A percentile compares a stretch with the other conserved stretches of the same genome.
phyloP scores from a whole-genome alignment of 768 basidiomycete species.

The Collybia sordida region DNA sequence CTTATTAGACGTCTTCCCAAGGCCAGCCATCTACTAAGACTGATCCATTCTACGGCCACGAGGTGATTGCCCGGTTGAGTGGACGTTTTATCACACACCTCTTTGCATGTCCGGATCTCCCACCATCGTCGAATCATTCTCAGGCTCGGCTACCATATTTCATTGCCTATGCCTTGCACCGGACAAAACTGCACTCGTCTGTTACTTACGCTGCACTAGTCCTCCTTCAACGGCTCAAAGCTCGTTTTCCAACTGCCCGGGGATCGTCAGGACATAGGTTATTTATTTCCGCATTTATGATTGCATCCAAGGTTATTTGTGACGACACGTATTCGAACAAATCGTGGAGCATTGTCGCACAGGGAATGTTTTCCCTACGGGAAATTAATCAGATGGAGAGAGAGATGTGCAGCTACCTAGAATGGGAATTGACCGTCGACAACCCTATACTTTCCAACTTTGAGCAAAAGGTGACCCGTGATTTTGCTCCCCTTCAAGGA shows the following conservation, averaged over 20 bases:
- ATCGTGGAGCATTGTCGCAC: conserved; percentile 88
- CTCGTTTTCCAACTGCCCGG: conserved; percentile 87
- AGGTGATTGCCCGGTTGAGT: conserved; percentile 64
- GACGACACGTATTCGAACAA: conserved; percentile 95
- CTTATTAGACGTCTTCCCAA: conserved; percentile 12
- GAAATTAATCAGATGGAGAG: conserved; percentile 98
- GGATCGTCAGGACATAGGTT: conserved; percentile 89
- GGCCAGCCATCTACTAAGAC: conserved; percentile 25
- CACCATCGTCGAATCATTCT: conserved; percentile 55
- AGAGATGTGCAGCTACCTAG: conserved; percentile 90
- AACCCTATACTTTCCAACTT: conserved; percentile 59
- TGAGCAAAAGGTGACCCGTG: conserved; percentile 51
- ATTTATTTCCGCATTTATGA: conserved; percentile 93
- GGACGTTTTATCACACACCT: conserved; percentile 82
- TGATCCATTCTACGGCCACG: conserved; percentile 78
- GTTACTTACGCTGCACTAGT: conserved; percentile 70
- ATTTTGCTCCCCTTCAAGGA: conserved; percentile 49
- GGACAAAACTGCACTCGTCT: conserved; percentile 69
- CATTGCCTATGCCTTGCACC: conserved; percentile 85
- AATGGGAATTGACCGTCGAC: conserved; percentile 87
- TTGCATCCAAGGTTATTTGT: conserved; percentile 88
- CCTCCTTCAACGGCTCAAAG: conserved; percentile 81
- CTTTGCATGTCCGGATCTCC: conserved; percentile 83
- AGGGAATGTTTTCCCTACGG: conserved; percentile 79
- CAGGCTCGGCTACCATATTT: conserved; percentile 72